Evolutionary conservation across 805 yeast species (phyloP).

Genomic region (Metschnikowia cubensis): DNA sequence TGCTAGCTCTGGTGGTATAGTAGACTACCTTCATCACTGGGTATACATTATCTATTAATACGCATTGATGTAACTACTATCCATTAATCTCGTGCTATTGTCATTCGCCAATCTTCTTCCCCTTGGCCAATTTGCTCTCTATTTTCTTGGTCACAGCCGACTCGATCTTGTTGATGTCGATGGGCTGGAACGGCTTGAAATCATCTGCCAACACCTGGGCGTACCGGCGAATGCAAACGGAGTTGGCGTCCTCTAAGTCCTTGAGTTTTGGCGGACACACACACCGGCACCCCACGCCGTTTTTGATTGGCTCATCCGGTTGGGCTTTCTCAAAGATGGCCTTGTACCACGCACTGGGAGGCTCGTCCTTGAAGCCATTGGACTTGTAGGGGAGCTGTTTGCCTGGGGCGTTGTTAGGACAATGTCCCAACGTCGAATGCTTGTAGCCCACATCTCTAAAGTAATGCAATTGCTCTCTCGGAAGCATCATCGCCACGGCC

Average conservation of each 20-base stretch:
- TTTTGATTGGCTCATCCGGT: slow-evolving; percentile 29
- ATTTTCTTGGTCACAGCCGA: slow-evolving; percentile 19
- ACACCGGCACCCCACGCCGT: slow-evolving; percentile 83
- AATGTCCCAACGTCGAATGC: slow-evolving; percentile 77
- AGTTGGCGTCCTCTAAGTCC: slow-evolving; percentile 54
- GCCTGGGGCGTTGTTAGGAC: slow-evolving; percentile 58
- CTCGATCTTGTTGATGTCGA: slow-evolving; percentile 27
- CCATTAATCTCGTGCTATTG: not conserved
- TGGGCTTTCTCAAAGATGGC: not conserved
- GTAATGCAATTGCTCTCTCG: slow-evolving; percentile 73
- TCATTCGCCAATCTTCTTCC: slow-evolving; percentile 14
- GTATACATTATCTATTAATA: not conserved
- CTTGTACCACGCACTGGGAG: slow-evolving; percentile 28
- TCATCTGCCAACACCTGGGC: slow-evolving; percentile 34
- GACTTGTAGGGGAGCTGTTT: slow-evolving; percentile 17
- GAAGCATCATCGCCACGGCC: slow-evolving; percentile 73
- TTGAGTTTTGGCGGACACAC: slow-evolving; percentile 53
- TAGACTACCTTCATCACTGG: not conserved
- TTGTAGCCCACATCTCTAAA: slow-evolving; percentile 90
- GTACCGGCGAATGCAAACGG: slow-evolving; percentile 54
- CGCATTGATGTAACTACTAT: not conserved
- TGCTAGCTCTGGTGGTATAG: not conserved
- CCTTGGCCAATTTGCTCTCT: slow-evolving; percentile 19
- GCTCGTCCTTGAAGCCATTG: slow-evolving; percentile 24
- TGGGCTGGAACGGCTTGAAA: slow-evolving; percentile 17